Base-by-base conservation (phyloP, 495 filamentous ascomycete species). In the Penicillium lividum region DNA sequence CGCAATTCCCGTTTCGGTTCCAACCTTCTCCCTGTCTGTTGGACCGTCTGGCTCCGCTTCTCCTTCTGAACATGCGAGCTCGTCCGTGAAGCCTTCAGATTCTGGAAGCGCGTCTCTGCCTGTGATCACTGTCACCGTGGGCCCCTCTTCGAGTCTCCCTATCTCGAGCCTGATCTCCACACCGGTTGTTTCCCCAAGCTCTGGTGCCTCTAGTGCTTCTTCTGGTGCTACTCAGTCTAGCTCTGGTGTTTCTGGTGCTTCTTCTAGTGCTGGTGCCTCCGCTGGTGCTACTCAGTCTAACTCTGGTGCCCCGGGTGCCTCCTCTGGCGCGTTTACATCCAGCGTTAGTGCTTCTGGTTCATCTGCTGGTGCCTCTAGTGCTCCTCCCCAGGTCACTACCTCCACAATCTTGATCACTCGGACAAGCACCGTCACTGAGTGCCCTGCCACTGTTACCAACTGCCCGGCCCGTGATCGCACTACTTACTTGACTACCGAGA, bases 401-500 rank as follows among this genome's bases (percentile, higher is more conserved):
- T 33, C 30, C 8, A 33, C 71, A 10, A 53, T 75, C 45, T 73
- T 67, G 49, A 59, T 66, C 25, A 74, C 73, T 6, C 51, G 57
- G 8, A 58, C 58, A 40, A 47, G 46, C 61, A 75, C 73, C n/a
- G 61, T 72, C 51, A 74, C 71, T 22, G 59, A 59, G 34, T 74
- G 73, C 58, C 62, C 58, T 15, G 53, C 69, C 1, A 57, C 59
- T n/a, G 62, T 71, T 3, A 61, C 57, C 5, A 16, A 72, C 58
- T 72, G 69, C 45, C 69, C 67, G 3, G 60, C 49, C 16, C 42
- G 36, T 15, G 42, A 55, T 5, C 25, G 28, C 5, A 46, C 53
- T 1, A 55, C 53, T 33, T 55, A 55, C 22, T 25, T 55, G 15
- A 55, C 53, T 6, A 55, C 53, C 11, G 53, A 55, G 40, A 55